Evolutionary conservation across 2,329 filamentous ascomycete genomes (phyloP), one percentile per base, ranked within the genome.

Genomic region (Pseudocercospora fijiensis): DNA sequence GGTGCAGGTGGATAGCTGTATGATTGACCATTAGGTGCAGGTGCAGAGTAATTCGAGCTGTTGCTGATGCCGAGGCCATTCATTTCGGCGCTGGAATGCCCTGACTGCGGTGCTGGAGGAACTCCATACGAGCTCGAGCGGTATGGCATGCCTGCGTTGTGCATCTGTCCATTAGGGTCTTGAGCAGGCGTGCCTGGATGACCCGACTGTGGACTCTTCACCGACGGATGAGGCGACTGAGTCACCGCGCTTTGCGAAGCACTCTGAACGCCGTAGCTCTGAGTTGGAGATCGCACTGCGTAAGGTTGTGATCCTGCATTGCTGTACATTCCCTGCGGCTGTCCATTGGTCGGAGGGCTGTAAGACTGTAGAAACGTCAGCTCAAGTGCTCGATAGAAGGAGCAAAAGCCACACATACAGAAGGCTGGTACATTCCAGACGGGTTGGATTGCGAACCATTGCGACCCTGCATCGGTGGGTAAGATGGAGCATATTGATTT

Each of bases 21-120:
- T 27, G 59, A 57, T 41, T 71, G 67, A 8, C 68, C 70, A 20
- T 67, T 63, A 26, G 69, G 67, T 22, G 64, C 59, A 57, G 70
- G 70, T 22, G 67, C 60, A 30, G 71, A 53, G 60, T 75, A 75
- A 57, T 65, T 66, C 18, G 68, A 69, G 18, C 62, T 64, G 52
- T 60, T 67, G 57, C 67, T 70, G 62, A 75, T 74, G 10, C 72
- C 72, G 4, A 75, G 66, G 16, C 73, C 73, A 26, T 69, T 72
- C 69, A 73, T 72, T 30, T 73, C 72, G 62, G 64, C 61, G 18
- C 65, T 65, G 24, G 64, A 57, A 51, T 70, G 67, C 4, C 65
- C 62, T 1, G 71, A 71, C 47, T 70, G 70, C n/a, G 70, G 67
- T 37, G 72, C 61, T 22, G 61, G 63, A 18, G 67, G 60, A 11